Base-by-base conservation (phyloP, 331 rosid genomes). In the Dryas integrifolia region DNA sequence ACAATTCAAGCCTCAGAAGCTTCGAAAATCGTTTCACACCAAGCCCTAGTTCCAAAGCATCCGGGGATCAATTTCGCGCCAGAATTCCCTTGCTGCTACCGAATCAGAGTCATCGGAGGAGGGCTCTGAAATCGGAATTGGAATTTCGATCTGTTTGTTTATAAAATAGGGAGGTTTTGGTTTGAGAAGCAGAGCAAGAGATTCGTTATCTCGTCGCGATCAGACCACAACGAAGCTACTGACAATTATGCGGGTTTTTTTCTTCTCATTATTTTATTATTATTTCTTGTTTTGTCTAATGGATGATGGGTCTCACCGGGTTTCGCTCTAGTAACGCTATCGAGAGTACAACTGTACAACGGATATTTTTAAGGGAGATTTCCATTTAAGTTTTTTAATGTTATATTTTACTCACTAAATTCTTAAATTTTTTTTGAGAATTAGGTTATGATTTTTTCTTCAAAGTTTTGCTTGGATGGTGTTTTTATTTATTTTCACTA, bases 161-260 rank as follows among this genome's bases (percentile, higher is more conserved):
- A 2, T 1, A 3, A 67, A n/a, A 21, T 51, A 49, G 24, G 43
- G 47, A 11, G n/a, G 60, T 51, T 18, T 40, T 64, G 62, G 72
- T 0, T 72, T 51, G 69, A 58, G 26, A 53, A 76, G 85, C 70
- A 39, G 72, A 80, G 76, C 71, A 79, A 41, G 48, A 76, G 90
- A 83, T 81, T 80, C 90, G 82, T 72, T 49, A 51, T 72, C 78
- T 86, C 65, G 83, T 79, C 86, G 82, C 73, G 72, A 78, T 74
- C 60, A 65, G 60, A 68, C 61, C 70, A 70, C 73, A 70, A 74
- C n/a, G 62, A 39, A 65, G 74, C 43, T 9, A 3, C 38, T 58
- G 67, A 72, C 58, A 35, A 51, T 49, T 49, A 65, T 65, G 79
- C 77, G 78, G 77, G 44, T 55, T 45, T 15, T 3, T 10, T 26